Conservation (phyloP, 2,329 filamentous ascomycete genomes). For the Cordyceps cicadae region DNA sequence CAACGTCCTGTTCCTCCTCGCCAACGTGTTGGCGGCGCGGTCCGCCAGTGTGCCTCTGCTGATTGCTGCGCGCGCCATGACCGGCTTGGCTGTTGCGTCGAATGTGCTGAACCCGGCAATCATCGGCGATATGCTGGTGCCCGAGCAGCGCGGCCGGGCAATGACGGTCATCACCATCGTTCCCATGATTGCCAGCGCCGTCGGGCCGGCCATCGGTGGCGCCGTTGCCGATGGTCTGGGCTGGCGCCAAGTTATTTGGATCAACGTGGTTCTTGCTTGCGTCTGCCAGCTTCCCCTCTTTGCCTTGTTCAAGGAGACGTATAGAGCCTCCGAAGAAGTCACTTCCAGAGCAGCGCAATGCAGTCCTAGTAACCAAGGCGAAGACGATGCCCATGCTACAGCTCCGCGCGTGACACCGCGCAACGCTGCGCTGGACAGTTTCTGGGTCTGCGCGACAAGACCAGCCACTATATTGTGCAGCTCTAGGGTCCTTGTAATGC, state of each 20-base stretch:
- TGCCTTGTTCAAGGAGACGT: constrained; percentile 49
- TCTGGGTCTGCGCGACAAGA: constrained; percentile 28
- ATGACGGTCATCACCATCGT: constrained; percentile 51
- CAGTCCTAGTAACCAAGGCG: too few relatives aligned
- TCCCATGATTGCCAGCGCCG: constrained; percentile 48
- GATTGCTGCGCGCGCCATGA: constrained; percentile 46
- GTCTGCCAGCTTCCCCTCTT: constrained; percentile 44
- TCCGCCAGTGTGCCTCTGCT: constrained; percentile 37
- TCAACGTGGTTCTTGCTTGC: constrained; percentile 38
- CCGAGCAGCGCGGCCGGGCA: constrained; percentile 48
- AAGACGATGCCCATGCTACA: too few relatives aligned
- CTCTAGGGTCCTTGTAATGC: constrained; percentile 42
- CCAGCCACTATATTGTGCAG: constrained; percentile 37
- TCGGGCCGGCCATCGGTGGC: constrained; percentile 48
- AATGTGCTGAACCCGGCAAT: constrained; percentile 57
- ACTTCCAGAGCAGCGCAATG: too few relatives aligned
- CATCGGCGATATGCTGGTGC: constrained; percentile 54
- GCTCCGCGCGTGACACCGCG: too few relatives aligned
- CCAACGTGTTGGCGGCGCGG: constrained; percentile 40
- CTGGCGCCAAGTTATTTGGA: constrained; percentile 47
- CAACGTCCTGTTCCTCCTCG: constrained; percentile 41
- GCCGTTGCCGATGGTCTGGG: constrained; percentile 45
- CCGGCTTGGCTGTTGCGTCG: constrained; percentile 54
- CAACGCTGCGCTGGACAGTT: not conserved
- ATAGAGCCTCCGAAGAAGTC: constrained; percentile 30